Percentiles rank a stretch among this genome's conserved stretches.
These are phyloP conservation scores for Myriosclerotinia duriaeana DNA, from an alignment of 2,329 filamentous ascomycete species.

Conservation along the genomic window DNA sequence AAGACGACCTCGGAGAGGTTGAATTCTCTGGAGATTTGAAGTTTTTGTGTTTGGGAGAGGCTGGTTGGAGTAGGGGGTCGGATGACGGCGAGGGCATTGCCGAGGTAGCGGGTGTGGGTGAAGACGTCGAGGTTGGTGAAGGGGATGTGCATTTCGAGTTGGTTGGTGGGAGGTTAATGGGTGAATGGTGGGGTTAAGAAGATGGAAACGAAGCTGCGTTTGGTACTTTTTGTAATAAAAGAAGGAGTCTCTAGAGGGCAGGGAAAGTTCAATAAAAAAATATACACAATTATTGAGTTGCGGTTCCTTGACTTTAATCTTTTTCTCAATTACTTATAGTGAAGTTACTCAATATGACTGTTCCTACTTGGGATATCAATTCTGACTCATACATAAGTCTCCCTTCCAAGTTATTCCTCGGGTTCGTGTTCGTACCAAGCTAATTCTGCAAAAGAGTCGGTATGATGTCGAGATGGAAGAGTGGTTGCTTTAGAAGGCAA, in stretches of 20 bases:
- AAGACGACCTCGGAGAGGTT: slow-evolving; percentile 65
- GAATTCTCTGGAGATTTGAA: slow-evolving; percentile 61
- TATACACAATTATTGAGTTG: background rate
- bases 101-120: slow-evolving; percentile 51
- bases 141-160: slow-evolving; percentile 40
- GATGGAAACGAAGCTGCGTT: background rate
- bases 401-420: background rate
- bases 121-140: slow-evolving; percentile 50
- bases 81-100: slow-evolving; percentile 63
- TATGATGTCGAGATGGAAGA: background rate
- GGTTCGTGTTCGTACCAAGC: background rate
- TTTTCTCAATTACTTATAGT: background rate
- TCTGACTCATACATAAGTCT: slow-evolving; percentile 9
- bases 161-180: too few species aligned
- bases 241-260: background rate
- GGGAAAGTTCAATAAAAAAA: background rate
- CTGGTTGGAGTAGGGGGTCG: slow-evolving; percentile 47
- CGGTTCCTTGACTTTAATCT: background rate
- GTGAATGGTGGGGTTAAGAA: background rate
- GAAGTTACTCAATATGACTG: background rate
- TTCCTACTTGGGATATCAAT: background rate
- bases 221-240: background rate
- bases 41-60: slow-evolving; percentile 55
- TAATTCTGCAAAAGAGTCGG: background rate
- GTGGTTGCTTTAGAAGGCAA: background rate